Base-by-base conservation (phyloP, 305 asterid genomes). In the Caryopteris hybrid region DNA sequence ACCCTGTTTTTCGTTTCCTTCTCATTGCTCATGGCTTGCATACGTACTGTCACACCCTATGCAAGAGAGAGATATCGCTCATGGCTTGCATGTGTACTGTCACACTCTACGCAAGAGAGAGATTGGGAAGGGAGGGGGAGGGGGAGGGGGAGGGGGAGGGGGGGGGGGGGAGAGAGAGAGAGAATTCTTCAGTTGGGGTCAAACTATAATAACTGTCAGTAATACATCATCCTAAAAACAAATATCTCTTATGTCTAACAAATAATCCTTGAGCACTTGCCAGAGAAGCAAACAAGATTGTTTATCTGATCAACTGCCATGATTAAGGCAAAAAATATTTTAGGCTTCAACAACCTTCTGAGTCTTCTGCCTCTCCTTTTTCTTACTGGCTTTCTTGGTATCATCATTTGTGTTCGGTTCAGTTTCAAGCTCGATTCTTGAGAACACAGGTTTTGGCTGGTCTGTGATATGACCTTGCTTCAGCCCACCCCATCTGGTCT, bases 401-500 rank as follows among this genome's bases (percentile, higher is more conserved):
- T 81, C 81, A 64, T 69, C 83, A 57, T 60, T 76, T 47, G 78
- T 70, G 53, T 61, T 79, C 4, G 23, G 66, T 54, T 85, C 88
- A 9, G 78, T 47, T 48, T 73, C 84, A 52, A 76, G 83, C 73
- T 91, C 99, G 16, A 94, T 86, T 76, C 85, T 85, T 22, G 90
- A 89, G 47, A 94, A 94, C 27, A 94, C 79, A 0, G 99, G 99
- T 9, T 60, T 80, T 18, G 99, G 93, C 77, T 75, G 81, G 50
- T 88, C 95, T 76, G 82, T 83, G 51, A 86, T 72, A 39, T 84
- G 96, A 57, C 99, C 99, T 3, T 69, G 77, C 80, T 83, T 88
- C 60, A 94, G 81, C 75, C 95, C 96, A 3, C 99, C 99, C 97
- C 99, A 94, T 38, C 68, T 87, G 10, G 97, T 83, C 47, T 91